These are phyloP conservation scores for Gaillardinia entomophila DNA, from an alignment of 805 yeast genomes.

Conservation along the genomic window DNA sequence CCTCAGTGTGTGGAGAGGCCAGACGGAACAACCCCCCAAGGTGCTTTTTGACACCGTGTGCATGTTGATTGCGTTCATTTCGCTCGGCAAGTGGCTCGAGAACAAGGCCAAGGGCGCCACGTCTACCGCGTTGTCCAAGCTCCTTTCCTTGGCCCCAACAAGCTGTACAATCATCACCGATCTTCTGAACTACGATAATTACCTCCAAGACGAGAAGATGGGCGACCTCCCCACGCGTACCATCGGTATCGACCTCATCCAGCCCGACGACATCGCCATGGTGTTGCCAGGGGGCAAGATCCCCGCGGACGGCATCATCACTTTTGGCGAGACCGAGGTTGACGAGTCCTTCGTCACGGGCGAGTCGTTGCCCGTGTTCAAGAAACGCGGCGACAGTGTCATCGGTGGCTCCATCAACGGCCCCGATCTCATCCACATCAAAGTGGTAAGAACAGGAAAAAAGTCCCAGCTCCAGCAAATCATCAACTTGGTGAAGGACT, in stretches of 20 bases:
- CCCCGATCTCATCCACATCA: slow-evolving; percentile 61
- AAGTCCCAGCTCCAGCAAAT: slow-evolving; percentile 85
- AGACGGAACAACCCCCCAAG: slow-evolving; percentile 46
- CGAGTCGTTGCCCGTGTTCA: slow-evolving; percentile 73
- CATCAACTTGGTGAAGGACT: slow-evolving; percentile 78
- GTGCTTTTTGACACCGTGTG: slow-evolving; percentile 81
- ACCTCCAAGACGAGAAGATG: slow-evolving; percentile 8
- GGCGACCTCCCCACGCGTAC: slow-evolving; percentile 33
- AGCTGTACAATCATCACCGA: slow-evolving; percentile 60
- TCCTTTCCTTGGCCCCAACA: slow-evolving; percentile 77
- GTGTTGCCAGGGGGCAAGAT: slow-evolving; percentile 82
- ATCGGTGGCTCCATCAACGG: slow-evolving; percentile 93
- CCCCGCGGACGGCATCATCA: slow-evolving; percentile 86
- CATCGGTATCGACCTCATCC: slow-evolving; percentile 73
- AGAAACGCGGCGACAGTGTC: slow-evolving; percentile 53
- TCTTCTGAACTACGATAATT: slow-evolving; percentile 15
- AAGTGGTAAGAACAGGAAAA: slow-evolving; percentile 68
- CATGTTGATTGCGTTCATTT: slow-evolving; percentile 78
- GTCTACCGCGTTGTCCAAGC: slow-evolving; percentile 76
- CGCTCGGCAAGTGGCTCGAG: slow-evolving; percentile 88
- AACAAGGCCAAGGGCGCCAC: slow-evolving; percentile 92
- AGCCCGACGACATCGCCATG: slow-evolving; percentile 68
- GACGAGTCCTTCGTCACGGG: slow-evolving; percentile 93
- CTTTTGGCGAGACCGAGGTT: slow-evolving; percentile 73
- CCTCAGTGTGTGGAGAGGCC: slow-evolving; percentile 39